Percentiles rank a stretch among this genome's conserved stretches.
These are phyloP conservation scores for Hibiscus trionum DNA, from an alignment of 345 rosid genomes.

Conservation along the genomic window DNA sequence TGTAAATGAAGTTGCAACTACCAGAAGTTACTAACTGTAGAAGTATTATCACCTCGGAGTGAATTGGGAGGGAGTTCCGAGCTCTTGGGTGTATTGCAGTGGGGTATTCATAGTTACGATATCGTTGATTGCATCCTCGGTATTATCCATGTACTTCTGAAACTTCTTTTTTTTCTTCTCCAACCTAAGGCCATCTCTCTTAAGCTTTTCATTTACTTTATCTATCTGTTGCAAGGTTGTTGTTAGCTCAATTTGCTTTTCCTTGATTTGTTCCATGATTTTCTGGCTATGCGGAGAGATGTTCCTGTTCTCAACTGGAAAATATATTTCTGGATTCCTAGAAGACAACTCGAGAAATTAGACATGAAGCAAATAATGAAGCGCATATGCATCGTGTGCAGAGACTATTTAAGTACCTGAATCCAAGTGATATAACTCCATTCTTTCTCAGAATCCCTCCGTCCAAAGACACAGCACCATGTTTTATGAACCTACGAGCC, in stretches of 20 bases:
- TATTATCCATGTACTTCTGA: not conserved
- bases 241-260: not conserved
- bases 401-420: conserved; percentile 25
- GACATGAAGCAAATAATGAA: not conserved
- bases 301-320: conserved; percentile 22
- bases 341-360: not conserved
- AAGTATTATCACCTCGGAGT: not conserved
- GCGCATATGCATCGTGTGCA: not conserved
- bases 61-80: not conserved
- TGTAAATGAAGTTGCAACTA: too few species aligned
- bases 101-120: not conserved
- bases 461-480: conserved; percentile 49
- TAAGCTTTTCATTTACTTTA: not conserved
- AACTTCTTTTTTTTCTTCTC: not conserved
- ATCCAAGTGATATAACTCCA: conserved; percentile 33
- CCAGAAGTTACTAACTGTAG: too few species aligned
- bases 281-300: not conserved
- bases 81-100: not conserved
- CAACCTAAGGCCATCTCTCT: conserved; percentile 10
- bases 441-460: conserved; percentile 48
- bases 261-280: conserved; percentile 1
- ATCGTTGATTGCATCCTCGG: not conserved
- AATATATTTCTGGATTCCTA: conserved; percentile 38
- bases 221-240: not conserved
- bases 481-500: conserved; percentile 31